Conservation (phyloP, 2,329 filamentous ascomycete genomes). For the Trichophyton rubrum region DNA sequence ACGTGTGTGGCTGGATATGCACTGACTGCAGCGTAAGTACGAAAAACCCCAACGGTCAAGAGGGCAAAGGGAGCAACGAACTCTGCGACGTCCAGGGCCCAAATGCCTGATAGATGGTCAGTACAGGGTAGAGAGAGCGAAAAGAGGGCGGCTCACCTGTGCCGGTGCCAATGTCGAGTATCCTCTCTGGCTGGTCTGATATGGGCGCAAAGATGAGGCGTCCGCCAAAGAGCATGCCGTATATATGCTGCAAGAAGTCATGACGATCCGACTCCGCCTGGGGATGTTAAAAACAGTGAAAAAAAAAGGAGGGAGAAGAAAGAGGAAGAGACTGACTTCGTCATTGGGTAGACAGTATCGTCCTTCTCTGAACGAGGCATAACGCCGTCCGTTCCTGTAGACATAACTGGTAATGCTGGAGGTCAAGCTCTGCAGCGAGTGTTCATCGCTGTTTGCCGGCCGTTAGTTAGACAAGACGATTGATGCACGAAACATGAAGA, state of each 20-base stretch:
- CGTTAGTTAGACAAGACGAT: not conserved
- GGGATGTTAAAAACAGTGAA: not conserved
- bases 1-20: slow-evolving; percentile 7
- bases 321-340: not conserved
- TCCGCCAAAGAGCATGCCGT: slow-evolving; percentile 15
- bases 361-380: slow-evolving; percentile 9
- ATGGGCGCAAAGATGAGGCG: slow-evolving; percentile 19
- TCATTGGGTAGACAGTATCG: slow-evolving; percentile 8
- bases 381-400: slow-evolving; percentile 11
- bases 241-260: slow-evolving; percentile 18
- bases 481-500: not conserved
- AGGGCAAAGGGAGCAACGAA: slow-evolving; percentile 4
- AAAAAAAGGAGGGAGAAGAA: too few species aligned
- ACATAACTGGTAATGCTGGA: slow-evolving; percentile 5
- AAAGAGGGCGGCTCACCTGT: slow-evolving; percentile 8
- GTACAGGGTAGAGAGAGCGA: not conserved
- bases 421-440: not conserved
- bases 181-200: slow-evolving; percentile 10
- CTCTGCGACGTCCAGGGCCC: slow-evolving; percentile 15
- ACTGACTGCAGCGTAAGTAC: slow-evolving; percentile 2
- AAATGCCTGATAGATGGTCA: slow-evolving; percentile 7
- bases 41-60: not conserved
- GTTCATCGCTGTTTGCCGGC: not conserved
- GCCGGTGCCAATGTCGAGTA: slow-evolving; percentile 14
- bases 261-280: slow-evolving; percentile 9